Evolutionary conservation across 2,329 filamentous ascomycete species (phyloP), one percentile per base, ranked within the genome.

Genomic region (Hypoxylon rubiginosum): DNA sequence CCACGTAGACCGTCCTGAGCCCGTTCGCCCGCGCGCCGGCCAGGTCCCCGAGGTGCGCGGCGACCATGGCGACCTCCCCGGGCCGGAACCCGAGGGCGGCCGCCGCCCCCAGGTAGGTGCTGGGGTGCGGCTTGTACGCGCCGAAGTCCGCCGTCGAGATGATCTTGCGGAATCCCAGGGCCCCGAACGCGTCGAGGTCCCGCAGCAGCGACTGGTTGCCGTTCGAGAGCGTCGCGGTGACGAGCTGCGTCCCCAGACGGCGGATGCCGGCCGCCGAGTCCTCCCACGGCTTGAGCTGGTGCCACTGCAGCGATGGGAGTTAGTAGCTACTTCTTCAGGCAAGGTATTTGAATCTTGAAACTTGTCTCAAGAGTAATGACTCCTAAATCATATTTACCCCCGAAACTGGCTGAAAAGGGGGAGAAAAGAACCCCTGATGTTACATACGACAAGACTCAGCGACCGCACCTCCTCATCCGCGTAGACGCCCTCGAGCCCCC

Each of bases 1-100:
- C 91, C 2, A 96, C 87, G 75, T 94, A 96, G 2, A 96, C 83
- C 0, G 91, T 92, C 71, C 85, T 83, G 65, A 94, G 80, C 0
- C 92, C 92, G 64, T 82, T 84, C 2, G 73, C 75, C 71, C 88
- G 88, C 4, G 92, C 92, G 0, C 85, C 90, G 65, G 86, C 81
- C 58, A 96, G 79, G 77, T 95, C 92, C 5, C 74, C 77, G 62
- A 95, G 79, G 79, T 95, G 92, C 39, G 92, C 89, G 15, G 93
- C 92, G 19, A 96, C 91, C 87, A 96, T 88, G 19, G 88, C 91
- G 62, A 92, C 90, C 73, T 94, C 83, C 2, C 76, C 75, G 0
- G 89, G 85, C 65, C 84, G 71, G 45, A 89, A 66, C 0, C 85
- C 86, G 56, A 94, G 78, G 69, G 81, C 82, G 61, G 82, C 78